Conservation (phyloP, 2,329 filamentous ascomycete species). For the Elsinoe necatrix region DNA sequence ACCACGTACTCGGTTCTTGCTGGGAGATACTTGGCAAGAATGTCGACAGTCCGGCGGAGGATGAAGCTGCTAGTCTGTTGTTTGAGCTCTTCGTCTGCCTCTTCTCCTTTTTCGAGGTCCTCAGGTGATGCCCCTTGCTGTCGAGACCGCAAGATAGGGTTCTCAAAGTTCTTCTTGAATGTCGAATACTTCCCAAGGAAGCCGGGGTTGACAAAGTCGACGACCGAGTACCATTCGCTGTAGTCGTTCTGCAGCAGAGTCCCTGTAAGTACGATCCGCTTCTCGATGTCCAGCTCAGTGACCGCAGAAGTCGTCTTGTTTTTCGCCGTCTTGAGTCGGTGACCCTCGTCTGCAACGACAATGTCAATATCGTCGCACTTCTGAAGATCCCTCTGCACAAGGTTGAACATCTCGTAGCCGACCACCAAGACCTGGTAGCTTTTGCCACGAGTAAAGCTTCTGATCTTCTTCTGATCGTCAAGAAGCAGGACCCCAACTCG, state of each 20-base stretch:
- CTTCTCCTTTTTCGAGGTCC: slow-evolving; percentile 56
- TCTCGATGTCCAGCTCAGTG: slow-evolving; percentile 52
- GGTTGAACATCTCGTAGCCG: slow-evolving; percentile 61
- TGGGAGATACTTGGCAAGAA: slow-evolving; percentile 57
- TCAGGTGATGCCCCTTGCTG: slow-evolving; percentile 54
- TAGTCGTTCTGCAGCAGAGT: slow-evolving; percentile 63
- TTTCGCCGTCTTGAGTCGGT: slow-evolving; percentile 58
- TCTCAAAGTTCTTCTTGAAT: slow-evolving; percentile 58
- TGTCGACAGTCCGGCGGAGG: slow-evolving; percentile 56
- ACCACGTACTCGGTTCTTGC: slow-evolving; percentile 61
- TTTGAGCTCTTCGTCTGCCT: slow-evolving; percentile 52
- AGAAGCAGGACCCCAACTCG: slow-evolving; percentile 60
- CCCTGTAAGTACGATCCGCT: slow-evolving; percentile 56
- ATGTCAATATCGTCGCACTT: slow-evolving; percentile 58
- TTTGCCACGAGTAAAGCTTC: slow-evolving; percentile 60
- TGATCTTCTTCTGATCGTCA: slow-evolving; percentile 52
- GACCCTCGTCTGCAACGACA: slow-evolving; percentile 61
- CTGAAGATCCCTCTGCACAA: slow-evolving; percentile 56
- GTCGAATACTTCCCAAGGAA: slow-evolving; percentile 53
- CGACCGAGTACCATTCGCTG: slow-evolving; percentile 58
- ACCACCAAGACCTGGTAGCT: slow-evolving; percentile 65
- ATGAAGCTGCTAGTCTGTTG: slow-evolving; percentile 56
- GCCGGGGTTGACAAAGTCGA: slow-evolving; percentile 61
- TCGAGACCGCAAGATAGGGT: slow-evolving; percentile 54
- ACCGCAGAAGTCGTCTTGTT: slow-evolving; percentile 61